Base-by-base conservation (phyloP, 805 yeast genomes). In the Nakazawaea molendinolei region DNA sequence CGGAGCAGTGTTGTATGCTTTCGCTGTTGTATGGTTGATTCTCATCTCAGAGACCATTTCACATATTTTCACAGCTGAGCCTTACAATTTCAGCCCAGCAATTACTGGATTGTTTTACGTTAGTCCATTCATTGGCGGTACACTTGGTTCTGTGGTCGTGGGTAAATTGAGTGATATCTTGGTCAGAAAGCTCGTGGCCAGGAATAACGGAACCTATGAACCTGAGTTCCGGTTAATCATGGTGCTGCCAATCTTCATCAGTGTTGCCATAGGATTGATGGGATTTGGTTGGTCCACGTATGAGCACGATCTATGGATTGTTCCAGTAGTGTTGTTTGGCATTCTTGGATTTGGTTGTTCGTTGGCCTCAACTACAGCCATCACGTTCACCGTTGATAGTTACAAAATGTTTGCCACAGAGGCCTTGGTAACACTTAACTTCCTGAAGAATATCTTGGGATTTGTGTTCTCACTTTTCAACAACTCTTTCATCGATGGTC, bases 11-110 rank as follows among this genome's bases (percentile, higher is more conserved):
- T 50, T 72, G 3, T 76, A 76, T 48, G 58, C 76, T 1, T 57
- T 76, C 35, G 73, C 79, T 12, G 78, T 76, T 15, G 78, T 76
- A 14, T 76, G 81, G 81, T 65, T 76, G 31, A 75, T 76, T 49
- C 70, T 75, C 21, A 68, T 76, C 31, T 71, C 79, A 2, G 81
- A 76, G 46, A 63, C 75, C 0, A 64, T 76, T 23, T 61, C 76
- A 2, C 60, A 65, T 3, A 68, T 76, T 12, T 76, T 76, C 48
- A 47, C 61, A 2, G 44, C 48, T 10, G 52, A 48, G 6, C 76
- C 75, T 0, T 73, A 74, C 51, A 52, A 60, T 20, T 74, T 65
- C 50, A 51, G 63, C 5, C 57, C 62, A 29, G 64, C 65, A 8
- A 58, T 68, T 0, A 63, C 74, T 12, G 81, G 81, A 13, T 52